Percentiles rank a stretch among this genome's conserved stretches.
Conservation (phyloP, 2,329 filamentous ascomycete species). For the Fusarium coicis region DNA sequence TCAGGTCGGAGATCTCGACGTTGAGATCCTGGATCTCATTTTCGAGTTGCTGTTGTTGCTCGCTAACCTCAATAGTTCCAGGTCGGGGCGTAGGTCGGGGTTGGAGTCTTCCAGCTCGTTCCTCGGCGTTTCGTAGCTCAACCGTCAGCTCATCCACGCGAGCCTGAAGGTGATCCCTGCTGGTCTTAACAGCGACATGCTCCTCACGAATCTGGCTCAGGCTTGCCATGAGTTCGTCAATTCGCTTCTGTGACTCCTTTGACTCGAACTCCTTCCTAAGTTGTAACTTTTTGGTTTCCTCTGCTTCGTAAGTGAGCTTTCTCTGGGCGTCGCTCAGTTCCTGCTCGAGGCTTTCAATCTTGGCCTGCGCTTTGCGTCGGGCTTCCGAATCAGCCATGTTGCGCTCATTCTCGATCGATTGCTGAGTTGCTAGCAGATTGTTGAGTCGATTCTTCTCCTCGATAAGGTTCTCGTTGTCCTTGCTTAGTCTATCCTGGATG, state of each 20-base stretch:
- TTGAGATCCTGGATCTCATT: constrained; percentile 82
- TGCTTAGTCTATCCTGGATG: constrained; percentile 86
- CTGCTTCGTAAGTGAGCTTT: constrained; percentile 83
- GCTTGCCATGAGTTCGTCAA: constrained; percentile 88
- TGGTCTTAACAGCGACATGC: constrained; percentile 85
- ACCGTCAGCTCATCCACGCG: constrained; percentile 90
- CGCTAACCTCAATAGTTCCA: constrained; percentile 53
- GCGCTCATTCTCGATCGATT: constrained; percentile 91
- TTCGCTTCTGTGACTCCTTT: constrained; percentile 87
- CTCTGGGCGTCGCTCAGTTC: constrained; percentile 83
- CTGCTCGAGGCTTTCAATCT: constrained; percentile 80
- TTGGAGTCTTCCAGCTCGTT: constrained; percentile 83
- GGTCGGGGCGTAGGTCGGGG: constrained; percentile 77
- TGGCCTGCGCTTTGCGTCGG: constrained; percentile 80
- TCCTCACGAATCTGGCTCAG: constrained; percentile 87
- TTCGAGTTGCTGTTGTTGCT: constrained; percentile 62
- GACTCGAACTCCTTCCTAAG: constrained; percentile 91
- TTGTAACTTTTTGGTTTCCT: constrained; percentile 84
- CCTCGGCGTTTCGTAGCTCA: constrained; percentile 88
- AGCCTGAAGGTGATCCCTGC: constrained; percentile 86
- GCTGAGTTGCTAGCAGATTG: constrained; percentile 82
- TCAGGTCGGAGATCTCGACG: constrained; percentile 85
- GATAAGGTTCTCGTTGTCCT: constrained; percentile 85
- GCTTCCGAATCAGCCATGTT: constrained; percentile 85
- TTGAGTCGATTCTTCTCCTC: constrained; percentile 89